phyloP scores from a whole-genome alignment of 805 yeast genomes.

The Pichia pseudocactophila region DNA sequence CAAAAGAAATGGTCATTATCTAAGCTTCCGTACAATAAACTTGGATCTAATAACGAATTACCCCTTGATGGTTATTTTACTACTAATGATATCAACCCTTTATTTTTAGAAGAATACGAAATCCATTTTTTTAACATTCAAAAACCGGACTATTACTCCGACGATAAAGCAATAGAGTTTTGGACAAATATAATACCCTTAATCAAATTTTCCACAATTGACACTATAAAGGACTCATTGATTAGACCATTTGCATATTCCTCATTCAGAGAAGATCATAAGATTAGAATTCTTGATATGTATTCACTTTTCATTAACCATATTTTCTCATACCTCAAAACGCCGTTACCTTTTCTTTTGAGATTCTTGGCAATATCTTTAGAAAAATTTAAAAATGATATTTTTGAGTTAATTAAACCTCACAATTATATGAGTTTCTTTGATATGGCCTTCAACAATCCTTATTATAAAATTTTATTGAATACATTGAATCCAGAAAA shows the following conservation, averaged over 20 bases:
- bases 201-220: constrained; percentile 27
- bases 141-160: constrained; percentile 39
- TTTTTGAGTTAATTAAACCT: constrained; percentile 52
- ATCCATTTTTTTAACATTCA: constrained; percentile 45
- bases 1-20: constrained; percentile 43
- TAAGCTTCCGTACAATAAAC: constrained; percentile 20
- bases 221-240: constrained; percentile 26
- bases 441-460: constrained; percentile 51
- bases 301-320: constrained; percentile 40
- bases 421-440: constrained; percentile 44
- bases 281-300: constrained; percentile 29
- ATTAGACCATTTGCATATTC: constrained; percentile 21
- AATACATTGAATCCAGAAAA: constrained; percentile 11
- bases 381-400: constrained; percentile 31
- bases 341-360: constrained; percentile 48
- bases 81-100: constrained; percentile 23
- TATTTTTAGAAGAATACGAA: constrained; percentile 48
- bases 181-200: constrained; percentile 38
- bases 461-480: constrained; percentile 35
- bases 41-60: constrained; percentile 8
- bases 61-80: constrained; percentile 5
- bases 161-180: constrained; percentile 33
- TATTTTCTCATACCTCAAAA: constrained; percentile 39
- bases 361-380: constrained; percentile 41
- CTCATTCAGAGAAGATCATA: constrained; percentile 15